phyloP scores from a whole-genome alignment of 2,329 filamentous ascomycete genomes.

The Colletotrichum phormii region DNA sequence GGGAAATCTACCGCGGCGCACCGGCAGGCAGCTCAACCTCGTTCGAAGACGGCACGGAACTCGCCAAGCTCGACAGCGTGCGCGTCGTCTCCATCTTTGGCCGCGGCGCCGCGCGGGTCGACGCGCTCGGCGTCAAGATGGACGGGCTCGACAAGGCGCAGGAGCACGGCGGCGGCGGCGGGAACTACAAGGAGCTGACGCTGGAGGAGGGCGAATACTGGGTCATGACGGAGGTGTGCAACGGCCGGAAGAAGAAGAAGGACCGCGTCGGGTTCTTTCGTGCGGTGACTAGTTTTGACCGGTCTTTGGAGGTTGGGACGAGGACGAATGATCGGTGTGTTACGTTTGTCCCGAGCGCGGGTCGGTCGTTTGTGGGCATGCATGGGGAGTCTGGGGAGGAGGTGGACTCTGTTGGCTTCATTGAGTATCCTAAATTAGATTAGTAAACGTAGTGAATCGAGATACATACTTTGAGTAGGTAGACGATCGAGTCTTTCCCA shows the following conservation, averaged over 20 bases:
- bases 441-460: background rate
- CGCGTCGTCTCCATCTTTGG: background rate
- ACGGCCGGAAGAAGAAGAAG: background rate
- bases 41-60: background rate
- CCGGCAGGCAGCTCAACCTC: background rate
- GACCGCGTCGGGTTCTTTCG: background rate
- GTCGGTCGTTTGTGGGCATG: background rate
- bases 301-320: background rate
- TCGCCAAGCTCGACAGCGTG: background rate
- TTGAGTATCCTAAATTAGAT: background rate
- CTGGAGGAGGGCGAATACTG: background rate
- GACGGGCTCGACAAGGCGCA: background rate
- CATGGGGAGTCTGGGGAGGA: background rate
- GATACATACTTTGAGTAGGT: no score
- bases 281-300: background rate
- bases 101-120: background rate
- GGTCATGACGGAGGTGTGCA: background rate
- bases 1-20: background rate
- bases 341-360: background rate
- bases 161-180: background rate
- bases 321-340: background rate
- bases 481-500: no score
- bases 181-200: background rate
- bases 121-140: background rate
- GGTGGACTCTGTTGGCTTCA: background rate